Evolutionary conservation across 768 basidiomycete genomes (phyloP).

Genomic region (Boletus fagicola): DNA sequence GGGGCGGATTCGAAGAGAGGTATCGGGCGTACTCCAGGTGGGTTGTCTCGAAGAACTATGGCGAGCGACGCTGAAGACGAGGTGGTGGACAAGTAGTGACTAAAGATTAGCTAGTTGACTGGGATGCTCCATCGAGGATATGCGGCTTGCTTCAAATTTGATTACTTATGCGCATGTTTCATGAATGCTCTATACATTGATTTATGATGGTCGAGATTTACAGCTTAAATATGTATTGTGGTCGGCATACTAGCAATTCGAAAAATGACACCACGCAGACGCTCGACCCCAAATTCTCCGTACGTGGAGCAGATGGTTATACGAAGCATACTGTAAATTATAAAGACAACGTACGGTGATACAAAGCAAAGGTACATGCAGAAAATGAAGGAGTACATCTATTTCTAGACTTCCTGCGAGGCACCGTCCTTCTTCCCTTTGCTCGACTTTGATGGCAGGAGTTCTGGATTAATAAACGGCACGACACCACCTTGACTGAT

Average conservation of each 20-base stretch:
- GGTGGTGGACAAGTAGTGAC: conserved; percentile 41
- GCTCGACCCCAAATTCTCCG: background rate
- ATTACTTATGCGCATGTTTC: background rate
- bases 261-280: background rate
- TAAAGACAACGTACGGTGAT: conserved; percentile 21
- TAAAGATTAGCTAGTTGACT: background rate
- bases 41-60: conserved; percentile 73
- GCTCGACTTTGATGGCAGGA: conserved; percentile 43
- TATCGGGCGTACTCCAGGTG: conserved; percentile 44
- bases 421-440: conserved; percentile 51
- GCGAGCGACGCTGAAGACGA: conserved; percentile 83
- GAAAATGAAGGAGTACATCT: background rate
- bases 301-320: conserved; percentile 13
- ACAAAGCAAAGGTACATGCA: conserved; percentile 20
- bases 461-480: conserved; percentile 56
- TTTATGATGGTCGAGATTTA: background rate
- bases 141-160: background rate
- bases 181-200: background rate
- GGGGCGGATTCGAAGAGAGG: conserved; percentile 34
- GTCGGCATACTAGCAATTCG: background rate
- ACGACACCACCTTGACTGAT: conserved; percentile 80
- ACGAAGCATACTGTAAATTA: conserved; percentile 34
- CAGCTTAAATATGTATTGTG: background rate
- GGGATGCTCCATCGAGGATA: background rate
- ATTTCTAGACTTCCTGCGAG: conserved; percentile 48